These are phyloP conservation scores for Globisporangium rhizosaccharum DNA, from an alignment of 352 stramenopile species.

Conservation along the genomic window DNA sequence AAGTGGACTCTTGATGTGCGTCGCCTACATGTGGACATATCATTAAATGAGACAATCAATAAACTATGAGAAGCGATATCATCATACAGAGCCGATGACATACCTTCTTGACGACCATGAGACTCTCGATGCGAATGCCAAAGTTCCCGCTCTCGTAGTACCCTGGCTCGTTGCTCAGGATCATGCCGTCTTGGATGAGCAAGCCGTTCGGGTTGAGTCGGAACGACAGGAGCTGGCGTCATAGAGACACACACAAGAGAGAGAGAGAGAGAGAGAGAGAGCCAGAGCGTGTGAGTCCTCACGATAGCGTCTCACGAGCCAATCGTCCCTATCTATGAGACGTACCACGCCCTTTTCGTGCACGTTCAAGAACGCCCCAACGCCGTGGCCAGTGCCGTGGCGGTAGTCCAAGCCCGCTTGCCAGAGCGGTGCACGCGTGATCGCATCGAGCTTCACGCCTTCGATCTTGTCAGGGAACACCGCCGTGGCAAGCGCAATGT, in stretches of 20 bases:
- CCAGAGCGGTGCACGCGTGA: conserved; percentile 95
- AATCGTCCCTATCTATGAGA: conserved; percentile 3
- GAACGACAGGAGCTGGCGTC: conserved; percentile 69
- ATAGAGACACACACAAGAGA: not conserved
- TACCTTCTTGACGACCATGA: conserved; percentile 93
- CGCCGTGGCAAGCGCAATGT: conserved; percentile 92
- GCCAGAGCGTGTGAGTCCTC: not conserved
- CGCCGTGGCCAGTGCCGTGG: conserved; percentile 97
- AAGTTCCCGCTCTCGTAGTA: conserved; percentile 98
- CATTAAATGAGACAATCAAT: too few species aligned
- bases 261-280: not conserved
- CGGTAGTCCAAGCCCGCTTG: conserved; percentile 94
- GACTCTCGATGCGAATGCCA: conserved; percentile 99
- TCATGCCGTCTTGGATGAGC: conserved; percentile 93
- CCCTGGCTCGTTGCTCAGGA: conserved; percentile 97
- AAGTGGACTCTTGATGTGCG: conserved; percentile 57
- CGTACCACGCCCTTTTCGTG: conserved; percentile 90
- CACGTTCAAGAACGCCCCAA: conserved; percentile 96
- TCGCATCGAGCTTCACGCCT: conserved; percentile 94
- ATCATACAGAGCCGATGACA: conserved; percentile 3
- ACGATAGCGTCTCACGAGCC: not conserved
- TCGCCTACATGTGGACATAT: conserved; percentile 17
- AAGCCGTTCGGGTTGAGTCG: conserved; percentile 74
- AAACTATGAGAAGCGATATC: too few species aligned
- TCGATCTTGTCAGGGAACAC: conserved; percentile 90